phyloP scores from a whole-genome alignment of 495 filamentous ascomycete species.

The Ramalina peruviana region DNA sequence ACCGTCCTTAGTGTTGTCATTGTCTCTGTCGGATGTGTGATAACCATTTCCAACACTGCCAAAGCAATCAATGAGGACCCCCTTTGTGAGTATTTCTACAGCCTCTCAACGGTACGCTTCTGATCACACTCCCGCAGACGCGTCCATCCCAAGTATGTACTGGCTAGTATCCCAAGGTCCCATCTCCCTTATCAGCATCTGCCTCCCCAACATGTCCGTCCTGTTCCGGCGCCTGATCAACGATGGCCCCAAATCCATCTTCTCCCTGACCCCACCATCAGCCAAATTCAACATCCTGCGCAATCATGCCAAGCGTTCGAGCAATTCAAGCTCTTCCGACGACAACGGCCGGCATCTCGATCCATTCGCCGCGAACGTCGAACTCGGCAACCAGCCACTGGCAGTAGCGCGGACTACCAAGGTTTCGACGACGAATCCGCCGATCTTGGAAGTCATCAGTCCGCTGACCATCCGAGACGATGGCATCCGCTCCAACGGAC shows the following conservation, averaged over 20 bases:
- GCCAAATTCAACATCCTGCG: too few relatives aligned
- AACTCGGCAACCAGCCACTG: too few relatives aligned
- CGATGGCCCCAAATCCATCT: background rate
- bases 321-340: too few relatives aligned
- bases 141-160: background rate
- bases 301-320: too few relatives aligned
- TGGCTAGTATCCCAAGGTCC: background rate
- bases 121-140: background rate
- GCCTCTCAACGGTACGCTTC: background rate
- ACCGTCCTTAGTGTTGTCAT: background rate
- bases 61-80: background rate
- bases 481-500: too few relatives aligned
- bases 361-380: too few relatives aligned
- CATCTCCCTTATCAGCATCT: background rate
- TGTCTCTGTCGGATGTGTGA: slow-evolving; percentile 1
- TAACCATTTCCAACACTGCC: background rate
- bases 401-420: too few relatives aligned
- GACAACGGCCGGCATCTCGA: too few relatives aligned
- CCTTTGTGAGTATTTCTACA: background rate
- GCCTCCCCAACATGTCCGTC: slow-evolving; percentile 3
- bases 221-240: background rate
- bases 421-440: too few relatives aligned
- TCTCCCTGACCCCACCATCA: too few relatives aligned
- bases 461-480: too few relatives aligned
- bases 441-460: too few relatives aligned